A percentile compares a stretch with the other conserved stretches of the same genome.
phyloP scores from a whole-genome alignment of 352 stramenopile genomes.

The Vaucheria bursata region DNA sequence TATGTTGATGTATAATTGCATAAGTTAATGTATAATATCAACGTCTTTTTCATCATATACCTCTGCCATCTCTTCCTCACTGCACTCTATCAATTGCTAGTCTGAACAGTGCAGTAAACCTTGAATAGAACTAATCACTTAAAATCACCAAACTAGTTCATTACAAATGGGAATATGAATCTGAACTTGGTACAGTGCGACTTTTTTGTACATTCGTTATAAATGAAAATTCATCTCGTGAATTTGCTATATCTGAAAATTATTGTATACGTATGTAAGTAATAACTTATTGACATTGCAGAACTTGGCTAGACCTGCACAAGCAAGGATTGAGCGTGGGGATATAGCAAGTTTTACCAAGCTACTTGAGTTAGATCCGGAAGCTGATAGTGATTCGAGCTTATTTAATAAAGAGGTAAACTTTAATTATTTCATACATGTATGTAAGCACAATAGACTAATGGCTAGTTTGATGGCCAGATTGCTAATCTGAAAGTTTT shows the following conservation, averaged over 20 bases:
- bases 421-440: neutral
- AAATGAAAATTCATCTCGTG: neutral
- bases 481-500: neutral
- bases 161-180: too few relatives aligned
- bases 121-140: too few relatives aligned
- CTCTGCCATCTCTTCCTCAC: too few relatives aligned
- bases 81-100: too few relatives aligned
- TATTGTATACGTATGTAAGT: neutral
- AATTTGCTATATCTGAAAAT: neutral
- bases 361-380: slow-evolving; percentile 40
- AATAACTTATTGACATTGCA: neutral
- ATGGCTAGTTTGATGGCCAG: neutral
- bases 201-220: neutral
- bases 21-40: too few relatives aligned
- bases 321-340: slow-evolving; percentile 20
- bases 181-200: too few relatives aligned
- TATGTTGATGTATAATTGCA: too few relatives aligned
- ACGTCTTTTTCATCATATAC: too few relatives aligned
- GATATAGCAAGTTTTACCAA: slow-evolving; percentile 31
- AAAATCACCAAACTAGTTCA: too few relatives aligned
- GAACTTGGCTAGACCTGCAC: neutral
- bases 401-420: slow-evolving; percentile 27
- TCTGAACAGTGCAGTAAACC: too few relatives aligned
- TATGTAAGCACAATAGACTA: neutral
- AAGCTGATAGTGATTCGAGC: slow-evolving; percentile 30